Percentiles rank a stretch among this genome's conserved stretches.
phyloP scores from a whole-genome alignment of 2,329 filamentous ascomycete species.

The Aspergillus caelatus region DNA sequence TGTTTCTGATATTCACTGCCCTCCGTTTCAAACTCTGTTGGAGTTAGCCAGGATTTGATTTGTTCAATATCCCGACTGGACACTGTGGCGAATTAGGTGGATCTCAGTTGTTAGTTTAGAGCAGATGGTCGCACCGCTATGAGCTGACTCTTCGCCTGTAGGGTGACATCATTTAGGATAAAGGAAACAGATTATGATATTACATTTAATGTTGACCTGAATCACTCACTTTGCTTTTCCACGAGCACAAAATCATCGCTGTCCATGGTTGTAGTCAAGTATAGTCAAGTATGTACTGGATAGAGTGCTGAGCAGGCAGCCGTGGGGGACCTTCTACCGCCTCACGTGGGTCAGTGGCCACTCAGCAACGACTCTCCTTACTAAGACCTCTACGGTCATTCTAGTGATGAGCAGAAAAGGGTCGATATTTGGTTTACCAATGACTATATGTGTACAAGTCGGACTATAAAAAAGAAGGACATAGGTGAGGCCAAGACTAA shows the following conservation, averaged over 20 bases:
- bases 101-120: background rate
- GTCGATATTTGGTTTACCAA: too few species aligned
- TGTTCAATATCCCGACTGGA: background rate
- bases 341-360: too few species aligned
- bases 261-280: background rate
- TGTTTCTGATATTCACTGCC: conserved; percentile 14
- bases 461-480: too few species aligned
- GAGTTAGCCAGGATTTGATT: conserved; percentile 9
- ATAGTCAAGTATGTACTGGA: background rate
- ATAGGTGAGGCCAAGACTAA: too few species aligned
- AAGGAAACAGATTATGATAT: too few species aligned
- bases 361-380: too few species aligned
- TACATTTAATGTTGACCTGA: too few species aligned
- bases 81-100: background rate
- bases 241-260: background rate
- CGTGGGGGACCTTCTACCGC: background rate
- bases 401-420: too few species aligned
- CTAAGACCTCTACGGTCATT: too few species aligned
- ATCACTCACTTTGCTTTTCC: background rate
- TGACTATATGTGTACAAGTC: too few species aligned
- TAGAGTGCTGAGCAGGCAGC: background rate
- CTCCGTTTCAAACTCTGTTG: conserved; percentile 7
- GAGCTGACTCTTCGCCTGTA: background rate
- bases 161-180: too few species aligned
- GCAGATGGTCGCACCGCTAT: background rate